Evolutionary conservation across 1,139 yeast genomes (phyloP), one percentile per base, ranked within the genome.

Genomic region (Trichomonascaceae sp.): DNA sequence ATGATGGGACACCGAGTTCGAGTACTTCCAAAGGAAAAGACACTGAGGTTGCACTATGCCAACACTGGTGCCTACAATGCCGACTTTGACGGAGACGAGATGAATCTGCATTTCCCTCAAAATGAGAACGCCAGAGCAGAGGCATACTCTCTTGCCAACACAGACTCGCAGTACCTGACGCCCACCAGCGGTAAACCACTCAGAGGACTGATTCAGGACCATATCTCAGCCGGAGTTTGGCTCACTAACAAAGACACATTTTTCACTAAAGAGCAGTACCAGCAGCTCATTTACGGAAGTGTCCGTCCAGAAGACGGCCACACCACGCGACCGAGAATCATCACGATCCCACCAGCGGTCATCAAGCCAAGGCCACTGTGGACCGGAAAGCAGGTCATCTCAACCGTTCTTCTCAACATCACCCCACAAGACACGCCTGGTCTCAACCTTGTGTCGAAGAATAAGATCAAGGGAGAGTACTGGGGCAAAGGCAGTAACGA

Each of bases 71-170:
- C 98, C 35, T 85, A 85, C 62, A 92, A 89, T 59, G 98, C 98
- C 28, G 99, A 92, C 71, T 92, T 92, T 52, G 99, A 92, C 64
- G 99, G 99, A 66, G 99, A 92, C 62, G 99, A 92, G 66, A 92
- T 92, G 99, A 92, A 92, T 57, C 80, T 92, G 96, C 99, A 92
- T 64, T 89, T 92, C 68, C 99, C 99, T 20, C 99, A 92, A 64
- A 87, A 82, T 59, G 97, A 89, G 64, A 84, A 84, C 50, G 98
- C 98, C 11, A 77, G 89, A 52, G 92, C 98, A 18, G 99, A 92
- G 64, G 98, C 98, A 3, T 67, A 84, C 51, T 73, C 84, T 56
- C 70, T 92, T 54, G 98, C 98, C 31, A 85, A 89, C 56, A 89
- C 98, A 8, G 96, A 92, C 60, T 81, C 93, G 41, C 98, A 89